Percentiles rank a stretch among this genome's conserved stretches.
Evolutionary conservation across 2,329 filamentous ascomycete species (phyloP).

Genomic region (Epichloe baconii): DNA sequence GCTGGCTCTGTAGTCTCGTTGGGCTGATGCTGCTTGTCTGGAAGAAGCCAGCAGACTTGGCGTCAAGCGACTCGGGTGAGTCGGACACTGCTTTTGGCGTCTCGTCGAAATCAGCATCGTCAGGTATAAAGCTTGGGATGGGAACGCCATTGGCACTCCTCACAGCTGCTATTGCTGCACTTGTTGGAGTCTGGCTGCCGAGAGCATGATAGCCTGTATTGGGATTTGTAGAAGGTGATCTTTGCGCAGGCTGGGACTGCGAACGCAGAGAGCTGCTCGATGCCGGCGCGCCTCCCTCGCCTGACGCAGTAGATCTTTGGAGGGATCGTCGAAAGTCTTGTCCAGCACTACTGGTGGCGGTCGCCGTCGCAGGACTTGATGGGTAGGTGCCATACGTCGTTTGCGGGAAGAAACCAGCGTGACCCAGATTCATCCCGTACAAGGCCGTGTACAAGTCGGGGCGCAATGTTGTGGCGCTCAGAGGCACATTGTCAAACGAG

Average conservation of each 20-base stretch:
- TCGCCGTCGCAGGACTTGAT: slow-evolving; percentile 39
- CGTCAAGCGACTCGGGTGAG: slow-evolving; percentile 36
- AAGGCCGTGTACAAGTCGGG: slow-evolving; percentile 41
- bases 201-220: slow-evolving; percentile 12
- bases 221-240: slow-evolving; percentile 22
- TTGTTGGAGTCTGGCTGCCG: slow-evolving; percentile 23
- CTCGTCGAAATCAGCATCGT: slow-evolving; percentile 38
- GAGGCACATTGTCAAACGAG: slow-evolving; percentile 48
- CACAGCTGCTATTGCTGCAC: slow-evolving; percentile 20
- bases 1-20: slow-evolving; percentile 9
- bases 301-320: slow-evolving; percentile 38
- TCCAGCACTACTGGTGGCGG: slow-evolving; percentile 25
- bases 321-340: slow-evolving; percentile 45
- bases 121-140: slow-evolving; percentile 43
- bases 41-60: slow-evolving; percentile 16
- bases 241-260: slow-evolving; percentile 52
- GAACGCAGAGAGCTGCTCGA: slow-evolving; percentile 46
- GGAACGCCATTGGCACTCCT: slow-evolving; percentile 35
- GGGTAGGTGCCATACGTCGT: slow-evolving; percentile 39
- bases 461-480: slow-evolving; percentile 40
- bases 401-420: slow-evolving; percentile 33
- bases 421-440: slow-evolving; percentile 27
- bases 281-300: slow-evolving; percentile 32
- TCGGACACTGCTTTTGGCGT: slow-evolving; percentile 27
- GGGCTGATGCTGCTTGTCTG: slow-evolving; percentile 16